These are phyloP conservation scores for Aegilops speltoides DNA, from an alignment of 176 grass and related monocot genomes.

Conservation along the genomic window DNA sequence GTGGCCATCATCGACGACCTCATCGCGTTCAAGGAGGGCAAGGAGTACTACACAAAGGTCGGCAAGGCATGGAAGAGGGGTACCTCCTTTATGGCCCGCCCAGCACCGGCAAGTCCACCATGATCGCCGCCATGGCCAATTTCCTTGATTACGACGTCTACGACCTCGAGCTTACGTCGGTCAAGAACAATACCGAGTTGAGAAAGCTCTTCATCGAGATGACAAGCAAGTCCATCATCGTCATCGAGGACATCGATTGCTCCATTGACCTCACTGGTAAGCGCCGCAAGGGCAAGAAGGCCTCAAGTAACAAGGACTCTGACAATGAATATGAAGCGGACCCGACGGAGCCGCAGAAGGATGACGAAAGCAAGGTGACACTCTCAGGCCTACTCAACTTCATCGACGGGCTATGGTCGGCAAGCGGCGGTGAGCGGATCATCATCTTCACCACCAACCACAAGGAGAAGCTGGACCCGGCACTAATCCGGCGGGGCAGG, in stretches of 20 bases:
- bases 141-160: slow-evolving; percentile 54
- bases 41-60: slow-evolving; percentile 45
- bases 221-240: slow-evolving; percentile 54
- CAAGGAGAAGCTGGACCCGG: slow-evolving; percentile 64
- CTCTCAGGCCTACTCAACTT: slow-evolving; percentile 75
- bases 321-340: background rate
- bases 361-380: slow-evolving; percentile 48
- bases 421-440: slow-evolving; percentile 64
- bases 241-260: slow-evolving; percentile 72
- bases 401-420: slow-evolving; percentile 76
- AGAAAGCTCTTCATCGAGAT: slow-evolving; percentile 61
- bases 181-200: slow-evolving; percentile 51
- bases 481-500: slow-evolving; percentile 62
- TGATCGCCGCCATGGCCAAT: slow-evolving; percentile 62
- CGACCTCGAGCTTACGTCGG: slow-evolving; percentile 48
- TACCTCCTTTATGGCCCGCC: slow-evolving; percentile 56
- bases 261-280: slow-evolving; percentile 58
- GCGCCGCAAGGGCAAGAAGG: slow-evolving; percentile 40
- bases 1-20: slow-evolving; percentile 51
- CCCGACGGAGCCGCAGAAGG: background rate
- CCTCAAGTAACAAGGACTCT: background rate
- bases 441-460: slow-evolving; percentile 82
- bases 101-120: slow-evolving; percentile 58
- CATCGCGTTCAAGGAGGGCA: slow-evolving; percentile 24
- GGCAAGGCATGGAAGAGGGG: slow-evolving; percentile 59